Evolutionary conservation across 1,284 basidiomycete species (phyloP).

Genomic region (Kalmanozyma brasiliensis): DNA sequence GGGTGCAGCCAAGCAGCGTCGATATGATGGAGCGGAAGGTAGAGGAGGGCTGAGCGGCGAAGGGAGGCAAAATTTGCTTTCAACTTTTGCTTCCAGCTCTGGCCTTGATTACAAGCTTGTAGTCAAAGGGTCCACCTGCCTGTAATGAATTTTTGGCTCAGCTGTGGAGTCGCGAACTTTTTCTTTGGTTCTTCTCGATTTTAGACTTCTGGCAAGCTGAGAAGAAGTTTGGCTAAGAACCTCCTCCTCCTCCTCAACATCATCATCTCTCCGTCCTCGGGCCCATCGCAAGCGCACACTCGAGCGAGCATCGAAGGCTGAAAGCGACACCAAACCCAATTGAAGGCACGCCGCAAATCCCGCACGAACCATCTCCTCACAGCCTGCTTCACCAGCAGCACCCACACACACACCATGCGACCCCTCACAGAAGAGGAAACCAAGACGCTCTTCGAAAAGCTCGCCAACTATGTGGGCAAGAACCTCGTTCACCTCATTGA

Average conservation of each 20-base stretch:
- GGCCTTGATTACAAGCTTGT: conserved; percentile 7
- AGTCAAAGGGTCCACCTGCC: conserved; percentile 21
- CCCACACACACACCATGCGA: conserved; percentile 50
- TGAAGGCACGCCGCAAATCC: too few species aligned
- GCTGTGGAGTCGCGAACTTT: conserved; percentile 13
- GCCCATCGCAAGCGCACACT: neutral
- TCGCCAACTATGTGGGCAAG: conserved; percentile 91
- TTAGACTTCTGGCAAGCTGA: conserved; percentile 5
- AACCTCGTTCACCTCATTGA: conserved; percentile 78
- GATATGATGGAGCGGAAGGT: neutral
- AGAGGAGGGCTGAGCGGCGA: neutral
- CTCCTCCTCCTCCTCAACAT: conserved; percentile 34
- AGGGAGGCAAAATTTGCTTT: conserved; percentile 8
- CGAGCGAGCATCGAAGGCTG: too few species aligned
- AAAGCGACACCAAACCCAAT: too few species aligned
- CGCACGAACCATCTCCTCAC: neutral
- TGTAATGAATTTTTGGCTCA: conserved; percentile 14
- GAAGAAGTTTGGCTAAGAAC: conserved; percentile 68
- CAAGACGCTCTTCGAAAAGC: conserved; percentile 81
- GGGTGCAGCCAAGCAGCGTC: neutral
- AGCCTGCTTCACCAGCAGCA: neutral
- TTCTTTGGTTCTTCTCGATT: conserved; percentile 11
- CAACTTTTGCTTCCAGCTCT: neutral
- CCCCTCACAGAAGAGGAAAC: conserved; percentile 68
- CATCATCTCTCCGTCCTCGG: neutral